Evolutionary conservation across 805 yeast species (phyloP), one percentile per base, ranked within the genome.

Genomic region (Nakazawaea ambrosiae): DNA sequence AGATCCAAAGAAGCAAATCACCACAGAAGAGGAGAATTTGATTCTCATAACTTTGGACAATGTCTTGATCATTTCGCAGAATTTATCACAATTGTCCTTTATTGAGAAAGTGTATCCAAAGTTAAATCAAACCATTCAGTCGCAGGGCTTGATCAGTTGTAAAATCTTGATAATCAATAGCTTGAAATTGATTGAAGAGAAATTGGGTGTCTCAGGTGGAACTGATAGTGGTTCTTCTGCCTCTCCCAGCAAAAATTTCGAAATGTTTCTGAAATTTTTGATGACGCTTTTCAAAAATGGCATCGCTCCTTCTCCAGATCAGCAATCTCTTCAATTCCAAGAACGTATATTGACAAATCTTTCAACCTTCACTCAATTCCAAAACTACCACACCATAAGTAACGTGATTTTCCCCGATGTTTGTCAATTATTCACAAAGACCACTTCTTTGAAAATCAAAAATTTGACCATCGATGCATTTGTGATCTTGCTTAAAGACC

Each of bases 371-470:
- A 54, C 45, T 44, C 55, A 42, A 44, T 73, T 42, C 46, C 67
- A 47, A 55, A 57, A 34, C 45, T 65, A 48, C 49, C 55, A 87
- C 9, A 72, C 78, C 15, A 68, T 88, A 40, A 87, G 90, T 47
- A 80, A 77, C 47, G 73, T 75, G 23, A 61, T 88, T n/a, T 75
- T 84, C 54, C 95, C 96, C 2, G 60, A 76, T 31, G 64, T 87
- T 14, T 73, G 86, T 31, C 70, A 68, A 31, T 70, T 86, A 6
- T 92, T 90, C 58, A 73, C 87, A 27, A 81, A 86, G 31, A 92
- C 98, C 1, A 85, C 89, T 0, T 76, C 92, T 20, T 64, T 89
- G 24, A 76, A 83, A 4, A 82, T 92, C 20, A 90, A 92, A 50
- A 63, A 81, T 14, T 68, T 75, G 12, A 74, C 92, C 2, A 65